Percentiles rank a stretch among this genome's conserved stretches.
Conservation (phyloP, 2,329 filamentous ascomycete species). For the Xylaria hypoxylon region DNA sequence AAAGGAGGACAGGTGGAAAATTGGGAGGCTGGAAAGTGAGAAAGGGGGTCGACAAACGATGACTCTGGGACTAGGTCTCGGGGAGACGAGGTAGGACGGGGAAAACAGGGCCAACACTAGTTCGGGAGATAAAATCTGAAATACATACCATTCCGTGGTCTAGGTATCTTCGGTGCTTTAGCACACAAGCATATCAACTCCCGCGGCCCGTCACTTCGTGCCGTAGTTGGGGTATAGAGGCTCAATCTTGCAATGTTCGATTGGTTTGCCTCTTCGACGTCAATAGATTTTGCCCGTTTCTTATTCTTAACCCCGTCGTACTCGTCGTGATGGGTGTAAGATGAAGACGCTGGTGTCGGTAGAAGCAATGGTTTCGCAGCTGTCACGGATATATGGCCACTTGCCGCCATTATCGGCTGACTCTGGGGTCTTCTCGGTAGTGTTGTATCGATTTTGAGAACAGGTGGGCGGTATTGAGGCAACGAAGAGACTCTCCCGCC, state of each 20-base stretch:
- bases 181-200: conserved; percentile 68
- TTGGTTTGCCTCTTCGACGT: conserved; percentile 58
- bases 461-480: conserved; percentile 35
- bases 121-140: conserved; percentile 30
- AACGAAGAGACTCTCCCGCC: conserved; percentile 30
- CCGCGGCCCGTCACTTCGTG: conserved; percentile 43
- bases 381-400: conserved; percentile 28
- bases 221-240: conserved; percentile 52
- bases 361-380: conserved; percentile 36
- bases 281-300: conserved; percentile 62
- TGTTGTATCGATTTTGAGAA: conserved; percentile 24
- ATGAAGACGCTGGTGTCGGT: conserved; percentile 27
- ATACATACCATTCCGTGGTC: conserved; percentile 68
- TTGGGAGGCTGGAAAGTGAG: conserved; percentile 32
- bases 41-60: conserved; percentile 33
- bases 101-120: conserved; percentile 28
- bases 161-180: conserved; percentile 67
- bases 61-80: conserved; percentile 31
- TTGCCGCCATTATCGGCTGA: conserved; percentile 44
- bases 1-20: conserved; percentile 5
- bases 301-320: conserved; percentile 43
- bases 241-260: conserved; percentile 52
- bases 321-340: conserved; percentile 28
- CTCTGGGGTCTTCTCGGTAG: conserved; percentile 42
- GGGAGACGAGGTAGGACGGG: conserved; percentile 27